Percentiles rank a stretch among this genome's conserved stretches.
These are phyloP conservation scores for Globisporangium acanthophoron DNA, from an alignment of 352 stramenopile species.

Conservation along the genomic window DNA sequence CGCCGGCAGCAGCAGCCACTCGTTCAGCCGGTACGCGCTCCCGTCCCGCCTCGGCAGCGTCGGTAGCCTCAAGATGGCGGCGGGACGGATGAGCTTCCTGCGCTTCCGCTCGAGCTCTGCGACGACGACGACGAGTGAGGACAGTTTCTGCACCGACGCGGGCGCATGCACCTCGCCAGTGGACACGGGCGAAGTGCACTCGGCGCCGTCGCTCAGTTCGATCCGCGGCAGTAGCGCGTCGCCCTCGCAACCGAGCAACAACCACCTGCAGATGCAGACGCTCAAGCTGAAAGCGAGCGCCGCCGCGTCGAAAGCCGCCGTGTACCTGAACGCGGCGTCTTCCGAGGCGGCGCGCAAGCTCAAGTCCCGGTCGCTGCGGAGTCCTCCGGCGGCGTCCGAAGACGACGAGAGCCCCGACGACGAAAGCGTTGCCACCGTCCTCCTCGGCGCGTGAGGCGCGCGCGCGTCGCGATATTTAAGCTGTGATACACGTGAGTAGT, in stretches of 20 bases:
- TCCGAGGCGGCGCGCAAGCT: slow-evolving; percentile 50
- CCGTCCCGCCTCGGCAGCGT: slow-evolving; percentile 21
- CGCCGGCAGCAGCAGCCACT: slow-evolving; percentile 6
- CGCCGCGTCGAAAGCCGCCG: slow-evolving; percentile 39
- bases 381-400: slow-evolving; percentile 24
- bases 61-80: slow-evolving; percentile 23
- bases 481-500: too few relatives aligned
- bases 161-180: slow-evolving; percentile 13
- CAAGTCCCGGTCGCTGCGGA: slow-evolving; percentile 21
- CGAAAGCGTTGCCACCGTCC: too few relatives aligned
- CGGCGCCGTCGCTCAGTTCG: slow-evolving; percentile 13
- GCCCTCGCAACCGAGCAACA: slow-evolving; percentile 6
- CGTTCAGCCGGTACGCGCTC: slow-evolving; percentile 10
- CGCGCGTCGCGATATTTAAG: too few relatives aligned
- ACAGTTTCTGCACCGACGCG: slow-evolving; percentile 16
- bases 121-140: slow-evolving; percentile 42
- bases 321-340: slow-evolving; percentile 41
- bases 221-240: slow-evolving; percentile 5
- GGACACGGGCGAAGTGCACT: slow-evolving; percentile 10
- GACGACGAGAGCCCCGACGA: slow-evolving; percentile 9
- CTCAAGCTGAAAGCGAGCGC: slow-evolving; percentile 28
- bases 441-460: too few relatives aligned
- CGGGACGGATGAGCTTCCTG: slow-evolving; percentile 28
- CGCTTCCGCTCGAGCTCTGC: slow-evolving; percentile 45
- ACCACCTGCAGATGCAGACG: slow-evolving; percentile 29